phyloP scores from a whole-genome alignment of 2,329 filamentous ascomycete species.

The Claviceps africana region DNA sequence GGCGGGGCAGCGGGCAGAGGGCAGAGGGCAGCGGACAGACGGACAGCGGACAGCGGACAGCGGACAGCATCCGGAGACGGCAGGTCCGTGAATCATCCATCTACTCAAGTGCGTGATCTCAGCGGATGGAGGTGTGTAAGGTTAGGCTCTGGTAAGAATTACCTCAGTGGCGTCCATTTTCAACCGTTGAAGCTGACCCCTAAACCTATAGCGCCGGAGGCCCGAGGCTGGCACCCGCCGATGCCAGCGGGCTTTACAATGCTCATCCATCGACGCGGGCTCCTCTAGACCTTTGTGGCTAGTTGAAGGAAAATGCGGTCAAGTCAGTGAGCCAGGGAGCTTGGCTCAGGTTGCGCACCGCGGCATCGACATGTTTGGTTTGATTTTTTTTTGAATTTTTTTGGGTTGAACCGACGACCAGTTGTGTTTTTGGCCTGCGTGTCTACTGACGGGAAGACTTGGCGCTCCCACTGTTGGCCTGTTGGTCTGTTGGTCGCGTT shows the following conservation, averaged over 20 bases:
- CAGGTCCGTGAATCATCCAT: background rate
- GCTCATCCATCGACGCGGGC: background rate
- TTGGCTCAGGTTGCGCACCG: background rate
- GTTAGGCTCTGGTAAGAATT: background rate
- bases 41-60: no score
- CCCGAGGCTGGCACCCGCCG: background rate
- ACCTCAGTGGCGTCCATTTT: background rate
- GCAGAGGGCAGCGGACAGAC: no score
- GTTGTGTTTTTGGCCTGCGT: background rate
- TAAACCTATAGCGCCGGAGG: background rate
- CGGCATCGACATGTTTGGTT: background rate
- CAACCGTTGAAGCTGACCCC: background rate
- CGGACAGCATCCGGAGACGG: background rate
- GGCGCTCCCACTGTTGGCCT: background rate
- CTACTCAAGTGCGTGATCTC: background rate
- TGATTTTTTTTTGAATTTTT: background rate
- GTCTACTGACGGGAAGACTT: no score
- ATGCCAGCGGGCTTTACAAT: background rate
- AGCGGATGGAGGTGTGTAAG: background rate
- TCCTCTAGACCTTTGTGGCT: background rate
- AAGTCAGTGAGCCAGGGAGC: background rate
- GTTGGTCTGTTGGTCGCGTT: background rate
- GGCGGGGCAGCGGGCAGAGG: background rate
- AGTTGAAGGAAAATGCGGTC: background rate
- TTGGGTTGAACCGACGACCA: background rate